Conservation (phyloP, 768 basidiomycete genomes). For the Rhizopogon vinicolor region DNA sequence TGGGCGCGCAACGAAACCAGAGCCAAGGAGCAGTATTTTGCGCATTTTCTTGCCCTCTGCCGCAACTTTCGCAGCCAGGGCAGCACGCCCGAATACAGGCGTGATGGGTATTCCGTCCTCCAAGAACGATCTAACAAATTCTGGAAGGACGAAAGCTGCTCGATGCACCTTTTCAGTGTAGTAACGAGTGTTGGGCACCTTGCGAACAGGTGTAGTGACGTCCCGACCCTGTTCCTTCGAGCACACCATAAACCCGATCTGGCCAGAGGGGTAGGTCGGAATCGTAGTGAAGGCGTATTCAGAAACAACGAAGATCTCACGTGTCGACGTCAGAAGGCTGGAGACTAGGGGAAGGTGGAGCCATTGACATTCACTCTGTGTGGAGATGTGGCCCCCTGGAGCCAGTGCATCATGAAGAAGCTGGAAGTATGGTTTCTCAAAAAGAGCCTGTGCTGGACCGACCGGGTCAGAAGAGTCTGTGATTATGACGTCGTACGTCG, state of each 20-base stretch:
- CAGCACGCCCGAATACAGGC: constrained; percentile 71
- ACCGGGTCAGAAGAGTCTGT: constrained; percentile 99
- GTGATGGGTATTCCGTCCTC: constrained; percentile 67
- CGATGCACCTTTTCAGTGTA: constrained; percentile 81
- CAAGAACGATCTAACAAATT: constrained; percentile 76
- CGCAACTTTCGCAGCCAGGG: constrained; percentile 36
- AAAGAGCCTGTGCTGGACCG: constrained; percentile 89
- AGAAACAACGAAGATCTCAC: constrained; percentile 69
- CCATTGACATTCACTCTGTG: constrained; percentile 96
- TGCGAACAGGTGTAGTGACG: constrained; percentile 67
- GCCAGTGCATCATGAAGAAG: constrained; percentile 87
- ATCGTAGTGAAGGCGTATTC: constrained; percentile 96
- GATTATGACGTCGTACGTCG: constrained; percentile 94
- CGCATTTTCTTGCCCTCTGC: constrained; percentile 47
- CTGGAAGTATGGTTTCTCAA: constrained; percentile 96
- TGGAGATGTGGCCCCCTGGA: constrained; percentile 89
- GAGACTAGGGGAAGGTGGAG: constrained; percentile 85
- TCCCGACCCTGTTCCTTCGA: constrained; percentile 71
- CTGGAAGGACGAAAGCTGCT: constrained; percentile 86
- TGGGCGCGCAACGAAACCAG: constrained; percentile 94
- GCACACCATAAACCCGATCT: constrained; percentile 92
- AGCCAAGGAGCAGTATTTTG: constrained; percentile 85
- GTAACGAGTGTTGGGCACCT: constrained; percentile 70
- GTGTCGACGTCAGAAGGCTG: constrained; percentile 64
- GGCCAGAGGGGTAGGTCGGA: constrained; percentile 97